phyloP scores from a whole-genome alignment of 2,329 filamentous ascomycete genomes.

The Ascomycota sp. region DNA sequence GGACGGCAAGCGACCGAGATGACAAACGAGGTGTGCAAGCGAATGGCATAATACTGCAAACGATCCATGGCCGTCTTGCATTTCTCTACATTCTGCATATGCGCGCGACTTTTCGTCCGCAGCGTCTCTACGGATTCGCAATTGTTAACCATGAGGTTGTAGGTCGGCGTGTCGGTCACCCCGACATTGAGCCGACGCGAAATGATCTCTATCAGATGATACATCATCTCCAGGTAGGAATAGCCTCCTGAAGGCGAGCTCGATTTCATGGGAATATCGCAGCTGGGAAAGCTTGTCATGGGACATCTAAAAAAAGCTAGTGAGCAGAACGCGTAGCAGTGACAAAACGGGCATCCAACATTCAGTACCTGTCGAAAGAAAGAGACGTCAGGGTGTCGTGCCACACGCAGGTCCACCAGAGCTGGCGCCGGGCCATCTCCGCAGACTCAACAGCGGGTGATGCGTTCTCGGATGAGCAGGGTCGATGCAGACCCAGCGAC shows the following conservation, averaged over 20 bases:
- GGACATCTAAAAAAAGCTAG: constrained; percentile 22
- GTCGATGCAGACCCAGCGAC: constrained; percentile 36
- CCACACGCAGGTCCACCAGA: constrained; percentile 46
- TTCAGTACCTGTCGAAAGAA: constrained; percentile 35
- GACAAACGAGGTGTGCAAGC: constrained; percentile 42
- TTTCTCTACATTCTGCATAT: constrained; percentile 35
- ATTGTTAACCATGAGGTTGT: constrained; percentile 32
- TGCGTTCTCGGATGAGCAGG: constrained; percentile 19
- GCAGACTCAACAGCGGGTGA: constrained; percentile 24
- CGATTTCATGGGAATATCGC: constrained; percentile 26
- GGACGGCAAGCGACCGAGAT: constrained; percentile 43
- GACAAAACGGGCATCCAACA: constrained; percentile 1
- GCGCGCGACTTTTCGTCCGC: constrained; percentile 23
- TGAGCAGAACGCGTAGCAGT: neutral
- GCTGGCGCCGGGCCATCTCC: constrained; percentile 29
- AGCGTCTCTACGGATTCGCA: constrained; percentile 31
- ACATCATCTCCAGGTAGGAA: constrained; percentile 42
- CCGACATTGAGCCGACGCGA: constrained; percentile 34
- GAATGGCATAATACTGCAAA: constrained; percentile 39
- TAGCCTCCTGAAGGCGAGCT: constrained; percentile 23
- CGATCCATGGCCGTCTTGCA: constrained; percentile 41
- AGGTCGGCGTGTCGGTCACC: constrained; percentile 23
- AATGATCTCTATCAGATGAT: constrained; percentile 38
- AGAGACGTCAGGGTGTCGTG: constrained; percentile 43
- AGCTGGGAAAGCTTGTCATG: constrained; percentile 36